Conservation (phyloP, 2,329 filamentous ascomycete genomes). For the Coniochaeta sp. region DNA sequence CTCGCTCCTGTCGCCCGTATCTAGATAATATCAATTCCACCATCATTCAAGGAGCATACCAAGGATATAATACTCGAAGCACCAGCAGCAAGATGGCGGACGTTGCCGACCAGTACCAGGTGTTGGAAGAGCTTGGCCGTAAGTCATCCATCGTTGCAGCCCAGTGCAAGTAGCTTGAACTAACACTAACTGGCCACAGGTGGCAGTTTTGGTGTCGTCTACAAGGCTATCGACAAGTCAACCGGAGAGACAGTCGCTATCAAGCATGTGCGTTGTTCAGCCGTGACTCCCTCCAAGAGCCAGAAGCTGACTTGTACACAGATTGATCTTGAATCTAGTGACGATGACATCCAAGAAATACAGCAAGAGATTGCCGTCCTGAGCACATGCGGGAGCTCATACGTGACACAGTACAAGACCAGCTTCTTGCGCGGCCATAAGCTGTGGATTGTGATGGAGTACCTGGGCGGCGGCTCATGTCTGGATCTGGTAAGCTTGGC, state of each 20-base stretch:
- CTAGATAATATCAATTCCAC: neutral
- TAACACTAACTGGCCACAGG: conserved; percentile 38
- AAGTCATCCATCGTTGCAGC: conserved; percentile 30
- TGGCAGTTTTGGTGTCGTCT: conserved; percentile 93
- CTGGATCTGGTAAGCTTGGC: conserved; percentile 66
- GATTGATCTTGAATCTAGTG: conserved; percentile 98
- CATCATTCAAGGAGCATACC: neutral
- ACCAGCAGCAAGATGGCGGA: conserved; percentile 41
- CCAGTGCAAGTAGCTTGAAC: conserved; percentile 1
- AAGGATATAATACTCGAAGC: neutral
- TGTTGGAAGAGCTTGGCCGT: conserved; percentile 95
- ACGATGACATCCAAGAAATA: conserved; percentile 97
- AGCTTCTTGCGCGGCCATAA: conserved; percentile 96
- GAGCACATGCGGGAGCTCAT: conserved; percentile 88
- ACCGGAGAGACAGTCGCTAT: conserved; percentile 94
- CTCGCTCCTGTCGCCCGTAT: neutral
- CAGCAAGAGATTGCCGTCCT: conserved; percentile 94
- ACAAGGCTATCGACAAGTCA: conserved; percentile 86
- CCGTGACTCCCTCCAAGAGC: neutral
- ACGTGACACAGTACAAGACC: conserved; percentile 92
- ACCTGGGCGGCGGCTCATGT: conserved; percentile 88
- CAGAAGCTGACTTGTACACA: conserved; percentile 25
- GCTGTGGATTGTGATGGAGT: conserved; percentile 99
- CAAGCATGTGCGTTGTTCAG: conserved; percentile 68
- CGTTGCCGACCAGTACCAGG: conserved; percentile 83